Base-by-base conservation (phyloP, 78 protist genomes). In the Tieghemostelium lacteum region DNA sequence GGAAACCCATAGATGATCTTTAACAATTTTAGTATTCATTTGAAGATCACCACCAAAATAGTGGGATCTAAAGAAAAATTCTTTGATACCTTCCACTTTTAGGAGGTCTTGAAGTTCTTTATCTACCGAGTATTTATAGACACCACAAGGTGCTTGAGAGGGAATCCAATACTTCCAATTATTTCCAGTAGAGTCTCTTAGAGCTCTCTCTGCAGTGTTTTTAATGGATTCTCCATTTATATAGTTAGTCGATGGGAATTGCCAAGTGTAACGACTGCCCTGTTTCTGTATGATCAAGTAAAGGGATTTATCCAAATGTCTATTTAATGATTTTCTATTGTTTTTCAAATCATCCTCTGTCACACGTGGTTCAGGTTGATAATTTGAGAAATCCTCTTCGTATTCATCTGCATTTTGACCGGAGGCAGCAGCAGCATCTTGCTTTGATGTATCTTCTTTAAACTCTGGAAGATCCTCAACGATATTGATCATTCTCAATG, bases 101-200 rank as follows among this genome's bases (percentile, higher is more conserved):
- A 83, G 54, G 57, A 39, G 24, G 39, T 66, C 70, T 69, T 83
- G 89, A 42, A 67, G 64, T 39, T 83, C 71, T 14, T 37, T 33
- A 20, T 69, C 89, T 1, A 83, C 54, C 28, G 19, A 29, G 20
- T 69, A 72, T 69, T 83, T 83, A 50, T 58, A 58, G 31, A 83
- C 89, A 58, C 89, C 89, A 69, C 78, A 55, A 57, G 89, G 89
- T 31, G 89, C 66, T 69, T 83, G 89, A 28, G 89, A 83, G 37
- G 89, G 89, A 58, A 83, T 69, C 69, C 70, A 83, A 83, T 83
- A 83, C 20, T 72, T 83, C 89, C 89, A 83, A 28, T 69, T 42
- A 14, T 55, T 28, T 20, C 89, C 89, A 14, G 67, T 39, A 22
- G 70, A 39, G 34, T 83, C 89, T 49, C 89, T 67, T 16, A 83